Percentiles rank a stretch among this genome's conserved stretches.
These are phyloP conservation scores for Agaricales sp. DNA, from an alignment of 1,284 basidiomycete genomes.

Conservation along the genomic window DNA sequence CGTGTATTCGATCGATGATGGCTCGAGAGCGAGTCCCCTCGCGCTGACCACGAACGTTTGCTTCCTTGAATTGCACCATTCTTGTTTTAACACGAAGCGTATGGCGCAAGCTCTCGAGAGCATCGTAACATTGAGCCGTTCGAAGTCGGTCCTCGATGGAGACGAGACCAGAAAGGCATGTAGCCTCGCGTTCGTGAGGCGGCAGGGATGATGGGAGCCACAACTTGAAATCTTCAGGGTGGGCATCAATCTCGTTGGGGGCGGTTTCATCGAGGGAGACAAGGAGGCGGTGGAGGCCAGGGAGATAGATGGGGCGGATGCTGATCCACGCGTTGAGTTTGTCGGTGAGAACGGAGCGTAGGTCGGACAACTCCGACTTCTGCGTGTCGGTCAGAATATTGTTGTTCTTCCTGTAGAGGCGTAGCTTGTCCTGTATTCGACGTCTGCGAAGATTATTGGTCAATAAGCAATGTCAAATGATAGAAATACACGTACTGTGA, in stretches of 20 bases:
- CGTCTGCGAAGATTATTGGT: not conserved
- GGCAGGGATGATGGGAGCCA: too few relatives aligned
- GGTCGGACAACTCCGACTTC: not conserved
- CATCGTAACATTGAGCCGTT: not conserved
- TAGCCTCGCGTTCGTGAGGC: not conserved
- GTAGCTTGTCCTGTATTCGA: not conserved
- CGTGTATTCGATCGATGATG: too few relatives aligned
- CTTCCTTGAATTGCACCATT: not conserved
- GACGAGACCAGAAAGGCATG: not conserved
- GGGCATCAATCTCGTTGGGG: not conserved
- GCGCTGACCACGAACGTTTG: not conserved
- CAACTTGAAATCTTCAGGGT: not conserved
- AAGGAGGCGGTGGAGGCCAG: too few relatives aligned
- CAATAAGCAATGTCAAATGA: not conserved
- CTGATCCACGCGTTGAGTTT: not conserved
- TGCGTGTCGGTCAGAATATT: not conserved
- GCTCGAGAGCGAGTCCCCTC: not conserved
- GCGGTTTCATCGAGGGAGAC: not conserved
- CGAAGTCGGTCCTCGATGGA: not conserved
- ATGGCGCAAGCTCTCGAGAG: not conserved
- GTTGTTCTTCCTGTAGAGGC: not conserved
- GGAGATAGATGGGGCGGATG: not conserved
- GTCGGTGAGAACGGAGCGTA: too few relatives aligned
- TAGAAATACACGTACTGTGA: not conserved
- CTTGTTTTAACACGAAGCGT: not conserved